These are phyloP conservation scores for Talaromyces piceae DNA, from an alignment of 2,329 filamentous ascomycete genomes.

Conservation along the genomic window DNA sequence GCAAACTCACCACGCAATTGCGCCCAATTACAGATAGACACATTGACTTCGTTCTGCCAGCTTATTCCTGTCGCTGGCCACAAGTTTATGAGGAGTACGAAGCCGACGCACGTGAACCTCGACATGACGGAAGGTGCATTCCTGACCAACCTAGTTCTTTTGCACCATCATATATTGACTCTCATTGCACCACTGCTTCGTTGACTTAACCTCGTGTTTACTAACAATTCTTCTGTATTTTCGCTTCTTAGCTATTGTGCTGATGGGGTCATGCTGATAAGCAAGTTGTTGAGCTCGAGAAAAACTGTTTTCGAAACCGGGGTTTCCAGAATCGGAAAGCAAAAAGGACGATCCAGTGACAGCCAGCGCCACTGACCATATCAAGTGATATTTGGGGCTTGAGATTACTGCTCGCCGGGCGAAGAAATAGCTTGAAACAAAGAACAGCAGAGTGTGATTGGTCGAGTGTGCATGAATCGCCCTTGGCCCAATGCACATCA, in stretches of 20 bases:
- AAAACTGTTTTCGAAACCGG: background rate
- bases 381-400: background rate
- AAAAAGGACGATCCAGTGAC: background rate
- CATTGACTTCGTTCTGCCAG: conserved; percentile 44
- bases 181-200: background rate
- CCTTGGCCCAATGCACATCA: background rate
- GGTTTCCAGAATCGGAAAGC: background rate
- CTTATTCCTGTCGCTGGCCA: background rate
- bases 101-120: background rate
- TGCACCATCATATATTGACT: background rate
- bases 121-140: background rate
- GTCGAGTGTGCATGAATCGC: background rate
- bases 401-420: background rate
- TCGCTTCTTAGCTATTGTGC: background rate
- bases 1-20: conserved; percentile 29
- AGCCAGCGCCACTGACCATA: background rate
- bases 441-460: background rate
- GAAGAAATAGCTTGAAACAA: background rate
- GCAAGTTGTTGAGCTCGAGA: background rate
- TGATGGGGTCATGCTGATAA: background rate
- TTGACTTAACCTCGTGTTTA: background rate
- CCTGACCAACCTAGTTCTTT: background rate
- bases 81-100: background rate
- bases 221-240: background rate
- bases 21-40: conserved; percentile 54